A percentile compares a stretch with the other conserved stretches of the same genome.
phyloP scores from a whole-genome alignment of 2,329 filamentous ascomycete species.

The Chaetothyriales sp. region DNA sequence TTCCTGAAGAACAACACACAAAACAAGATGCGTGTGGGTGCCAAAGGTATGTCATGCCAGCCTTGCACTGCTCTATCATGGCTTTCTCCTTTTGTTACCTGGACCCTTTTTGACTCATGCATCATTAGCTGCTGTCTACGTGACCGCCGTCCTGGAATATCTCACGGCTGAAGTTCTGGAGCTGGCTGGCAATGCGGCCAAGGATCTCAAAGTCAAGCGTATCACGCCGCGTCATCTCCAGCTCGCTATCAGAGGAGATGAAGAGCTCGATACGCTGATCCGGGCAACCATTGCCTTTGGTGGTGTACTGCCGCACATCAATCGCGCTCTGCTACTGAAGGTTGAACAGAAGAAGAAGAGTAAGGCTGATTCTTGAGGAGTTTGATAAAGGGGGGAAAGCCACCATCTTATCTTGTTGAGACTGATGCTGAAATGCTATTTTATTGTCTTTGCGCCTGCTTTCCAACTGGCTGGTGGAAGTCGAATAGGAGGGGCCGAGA shows the following conservation, averaged over 20 bases:
- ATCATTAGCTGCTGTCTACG: constrained; percentile 68
- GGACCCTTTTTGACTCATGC: constrained; percentile 9
- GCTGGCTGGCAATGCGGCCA: constrained; percentile 93
- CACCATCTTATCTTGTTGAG: background rate
- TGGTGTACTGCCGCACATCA: constrained; percentile 97
- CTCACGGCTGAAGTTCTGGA: constrained; percentile 95
- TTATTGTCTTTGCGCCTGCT: background rate
- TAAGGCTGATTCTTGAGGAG: constrained; percentile 28
- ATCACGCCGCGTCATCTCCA: constrained; percentile 96
- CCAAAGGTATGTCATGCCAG: constrained; percentile 45
- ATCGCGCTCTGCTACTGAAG: constrained; percentile 87
- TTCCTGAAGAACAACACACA: constrained; percentile 99
- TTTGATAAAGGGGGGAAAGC: background rate
- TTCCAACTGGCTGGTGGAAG: background rate
- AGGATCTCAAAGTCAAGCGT: constrained; percentile 99
- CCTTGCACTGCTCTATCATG: background rate
- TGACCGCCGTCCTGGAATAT: constrained; percentile 95
- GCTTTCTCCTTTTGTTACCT: constrained; percentile 1
- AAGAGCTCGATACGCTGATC: constrained; percentile 94
- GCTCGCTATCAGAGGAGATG: constrained; percentile 93
- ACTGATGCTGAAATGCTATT: background rate
- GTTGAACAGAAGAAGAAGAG: constrained; percentile 95
- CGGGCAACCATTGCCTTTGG: constrained; percentile 95
- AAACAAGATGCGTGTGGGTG: constrained; percentile 98
- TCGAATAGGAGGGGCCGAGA: background rate